phyloP scores from a whole-genome alignment of 2,329 filamentous ascomycete genomes.

The Sporothrix pallida region DNA sequence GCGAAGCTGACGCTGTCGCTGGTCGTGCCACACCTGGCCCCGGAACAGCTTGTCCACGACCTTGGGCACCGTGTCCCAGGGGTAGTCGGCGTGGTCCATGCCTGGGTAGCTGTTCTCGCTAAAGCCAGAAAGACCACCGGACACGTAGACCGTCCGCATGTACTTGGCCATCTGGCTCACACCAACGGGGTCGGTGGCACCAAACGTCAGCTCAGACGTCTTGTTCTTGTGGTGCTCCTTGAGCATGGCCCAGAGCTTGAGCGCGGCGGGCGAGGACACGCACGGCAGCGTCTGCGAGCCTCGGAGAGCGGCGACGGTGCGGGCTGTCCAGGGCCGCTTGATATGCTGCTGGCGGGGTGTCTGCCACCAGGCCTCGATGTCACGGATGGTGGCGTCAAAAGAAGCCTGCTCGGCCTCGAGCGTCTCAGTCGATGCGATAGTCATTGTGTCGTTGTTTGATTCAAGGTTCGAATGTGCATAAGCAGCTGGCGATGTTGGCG shows the following conservation, averaged over 20 bases:
- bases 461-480: no score
- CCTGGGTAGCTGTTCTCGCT: conserved; percentile 48
- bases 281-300: conserved; percentile 26
- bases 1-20: conserved; percentile 49
- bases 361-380: conserved; percentile 26
- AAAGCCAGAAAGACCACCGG: conserved; percentile 49
- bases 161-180: conserved; percentile 49
- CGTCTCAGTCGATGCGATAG: conserved; percentile 11
- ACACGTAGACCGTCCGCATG: conserved; percentile 50
- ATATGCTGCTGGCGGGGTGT: conserved; percentile 28
- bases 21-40: conserved; percentile 50
- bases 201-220: conserved; percentile 48
- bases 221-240: conserved; percentile 45
- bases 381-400: conserved; percentile 22
- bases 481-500: not conserved
- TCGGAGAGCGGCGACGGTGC: conserved; percentile 19
- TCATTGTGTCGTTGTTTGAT: not conserved
- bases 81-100: conserved; percentile 52
- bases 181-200: conserved; percentile 47
- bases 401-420: conserved; percentile 28
- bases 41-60: conserved; percentile 50
- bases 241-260: conserved; percentile 48
- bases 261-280: conserved; percentile 17
- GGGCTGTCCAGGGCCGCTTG: conserved; percentile 19
- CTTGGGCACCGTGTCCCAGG: conserved; percentile 50